Conservation (phyloP, 345 rosid species). For the Noccaea caerulescens region DNA sequence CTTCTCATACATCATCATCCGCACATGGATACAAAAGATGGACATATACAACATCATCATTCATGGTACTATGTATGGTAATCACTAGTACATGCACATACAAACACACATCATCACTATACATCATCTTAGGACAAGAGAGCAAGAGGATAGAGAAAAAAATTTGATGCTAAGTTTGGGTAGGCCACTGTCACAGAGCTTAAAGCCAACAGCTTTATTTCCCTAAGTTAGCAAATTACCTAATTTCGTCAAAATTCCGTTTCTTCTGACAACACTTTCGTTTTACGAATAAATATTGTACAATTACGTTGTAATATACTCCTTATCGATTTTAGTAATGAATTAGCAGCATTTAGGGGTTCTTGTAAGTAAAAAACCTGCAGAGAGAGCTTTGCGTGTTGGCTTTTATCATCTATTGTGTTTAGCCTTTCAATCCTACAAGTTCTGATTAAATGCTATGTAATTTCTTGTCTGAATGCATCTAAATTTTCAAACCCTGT, state of each 20-base stretch:
- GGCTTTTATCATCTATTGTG: constrained; percentile 31
- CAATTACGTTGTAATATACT: neutral
- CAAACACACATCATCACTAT: constrained; percentile 13
- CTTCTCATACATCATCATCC: constrained; percentile 22
- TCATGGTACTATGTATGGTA: neutral
- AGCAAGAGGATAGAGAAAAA: constrained; percentile 24
- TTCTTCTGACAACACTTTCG: constrained; percentile 41
- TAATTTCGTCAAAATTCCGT: constrained; percentile 42
- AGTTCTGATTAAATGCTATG: constrained; percentile 10
- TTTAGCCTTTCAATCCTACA: constrained; percentile 32
- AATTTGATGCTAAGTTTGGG: constrained; percentile 39
- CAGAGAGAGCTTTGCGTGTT: constrained; percentile 38
- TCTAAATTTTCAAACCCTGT: constrained; percentile 13
- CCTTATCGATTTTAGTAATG: neutral
- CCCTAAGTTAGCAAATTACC: constrained; percentile 36
- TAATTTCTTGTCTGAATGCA: constrained; percentile 21
- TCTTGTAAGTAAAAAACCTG: neutral
- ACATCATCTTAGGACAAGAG: constrained; percentile 16
- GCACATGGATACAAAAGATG: constrained; percentile 9
- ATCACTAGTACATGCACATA: constrained; percentile 17
- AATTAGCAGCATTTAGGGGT: neutral
- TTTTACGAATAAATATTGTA: constrained; percentile 17
- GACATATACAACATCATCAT: neutral
- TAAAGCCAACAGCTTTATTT: constrained; percentile 38
- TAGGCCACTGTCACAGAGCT: constrained; percentile 38